These are phyloP conservation scores for Fusarium concolor DNA, from an alignment of 2,329 filamentous ascomycete species.

Conservation along the genomic window DNA sequence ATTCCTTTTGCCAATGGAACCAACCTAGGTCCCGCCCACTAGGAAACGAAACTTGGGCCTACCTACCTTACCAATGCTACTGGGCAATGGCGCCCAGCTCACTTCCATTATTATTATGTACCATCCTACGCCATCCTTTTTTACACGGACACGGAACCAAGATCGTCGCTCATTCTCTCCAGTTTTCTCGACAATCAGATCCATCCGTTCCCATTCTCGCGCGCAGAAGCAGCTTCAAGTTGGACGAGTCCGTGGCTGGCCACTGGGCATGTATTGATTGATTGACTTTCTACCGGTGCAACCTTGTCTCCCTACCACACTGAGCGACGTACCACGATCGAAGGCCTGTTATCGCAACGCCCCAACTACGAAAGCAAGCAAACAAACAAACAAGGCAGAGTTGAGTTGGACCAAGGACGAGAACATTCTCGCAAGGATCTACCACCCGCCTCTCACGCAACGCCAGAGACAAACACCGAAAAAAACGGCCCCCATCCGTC, in stretches of 20 bases:
- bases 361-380: slow-evolving; percentile 13
- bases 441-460: slow-evolving; percentile 3
- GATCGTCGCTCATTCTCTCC: slow-evolving; percentile 38
- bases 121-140: slow-evolving; percentile 13
- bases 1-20: slow-evolving; percentile 10
- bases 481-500: slow-evolving; percentile 29
- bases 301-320: slow-evolving; percentile 1
- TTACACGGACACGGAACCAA: slow-evolving; percentile 31
- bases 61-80: too few species aligned
- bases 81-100: slow-evolving; percentile 4
- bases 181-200: slow-evolving; percentile 28
- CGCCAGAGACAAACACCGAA: slow-evolving; percentile 16
- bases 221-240: slow-evolving; percentile 25
- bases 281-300: slow-evolving; percentile 11
- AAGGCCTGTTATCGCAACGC: slow-evolving; percentile 19
- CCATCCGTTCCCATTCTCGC: slow-evolving; percentile 10
- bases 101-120: slow-evolving; percentile 20
- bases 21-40: slow-evolving; percentile 9
- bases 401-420: slow-evolving; percentile 3
- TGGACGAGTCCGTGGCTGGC: slow-evolving; percentile 42
- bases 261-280: slow-evolving; percentile 27
- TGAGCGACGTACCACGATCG: slow-evolving; percentile 19
- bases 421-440: slow-evolving; percentile 30
- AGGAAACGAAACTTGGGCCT: slow-evolving; percentile 45
- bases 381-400: slow-evolving; percentile 11